phyloP scores from a whole-genome alignment of 306 rosid species.

The Dryas alaskensis region DNA sequence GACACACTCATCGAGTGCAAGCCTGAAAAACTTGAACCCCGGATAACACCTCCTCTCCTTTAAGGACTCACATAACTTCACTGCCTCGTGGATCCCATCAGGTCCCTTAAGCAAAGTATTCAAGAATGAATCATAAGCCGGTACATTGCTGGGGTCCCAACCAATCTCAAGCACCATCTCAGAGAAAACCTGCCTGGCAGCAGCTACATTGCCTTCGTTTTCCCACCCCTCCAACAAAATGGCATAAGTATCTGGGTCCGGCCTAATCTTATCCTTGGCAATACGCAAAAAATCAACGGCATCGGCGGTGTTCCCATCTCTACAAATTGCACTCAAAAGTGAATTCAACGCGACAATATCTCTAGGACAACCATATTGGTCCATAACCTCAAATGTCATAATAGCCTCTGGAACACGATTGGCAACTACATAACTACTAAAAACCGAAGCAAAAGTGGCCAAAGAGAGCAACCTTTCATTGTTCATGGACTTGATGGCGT shows the following conservation, averaged over 20 bases:
- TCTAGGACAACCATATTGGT: constrained; percentile 40
- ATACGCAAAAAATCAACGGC: constrained; percentile 46
- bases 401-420: constrained; percentile 42
- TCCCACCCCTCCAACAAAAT: constrained; percentile 77
- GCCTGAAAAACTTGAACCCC: constrained; percentile 54
- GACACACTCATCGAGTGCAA: constrained; percentile 52
- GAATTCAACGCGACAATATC: constrained; percentile 60
- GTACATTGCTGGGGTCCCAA: constrained; percentile 58
- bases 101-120: constrained; percentile 46
- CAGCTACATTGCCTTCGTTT: constrained; percentile 40
- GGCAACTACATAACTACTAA: constrained; percentile 50
- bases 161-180: constrained; percentile 66
- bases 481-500: constrained; percentile 57
- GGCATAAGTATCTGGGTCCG: constrained; percentile 51
- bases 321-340: constrained; percentile 60
- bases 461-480: constrained; percentile 37
- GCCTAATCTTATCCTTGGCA: constrained; percentile 42
- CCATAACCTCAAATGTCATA: constrained; percentile 50
- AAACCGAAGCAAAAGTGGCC: constrained; percentile 67
- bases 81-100: constrained; percentile 44
- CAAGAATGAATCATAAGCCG: constrained; percentile 56
- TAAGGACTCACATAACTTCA: constrained; percentile 42
- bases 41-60: constrained; percentile 53
- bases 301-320: constrained; percentile 41
- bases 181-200: constrained; percentile 48